A percentile compares a stretch with the other conserved stretches of the same genome.
Evolutionary conservation across 768 basidiomycete genomes (phyloP).

Genomic region (Nidularia sp.): DNA sequence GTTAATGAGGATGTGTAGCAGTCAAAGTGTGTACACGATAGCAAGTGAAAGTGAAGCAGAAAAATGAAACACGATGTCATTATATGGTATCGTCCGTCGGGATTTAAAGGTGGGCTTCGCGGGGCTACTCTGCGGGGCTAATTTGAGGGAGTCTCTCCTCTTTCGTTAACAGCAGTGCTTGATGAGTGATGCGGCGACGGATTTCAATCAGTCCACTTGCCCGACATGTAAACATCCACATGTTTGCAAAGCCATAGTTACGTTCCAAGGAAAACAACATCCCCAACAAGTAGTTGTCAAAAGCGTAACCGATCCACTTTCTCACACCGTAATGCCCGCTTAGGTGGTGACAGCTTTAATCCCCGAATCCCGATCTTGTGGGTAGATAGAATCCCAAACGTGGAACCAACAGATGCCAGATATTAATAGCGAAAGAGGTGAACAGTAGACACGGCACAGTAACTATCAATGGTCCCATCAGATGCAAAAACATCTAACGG

Average conservation of each 20-base stretch:
- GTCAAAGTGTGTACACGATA: slow-evolving; percentile 9
- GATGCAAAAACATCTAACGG: too few species aligned
- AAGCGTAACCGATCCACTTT: neutral
- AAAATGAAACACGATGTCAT: slow-evolving; percentile 25
- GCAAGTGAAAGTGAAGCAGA: slow-evolving; percentile 20
- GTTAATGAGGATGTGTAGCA: slow-evolving; percentile 14
- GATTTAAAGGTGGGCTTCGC: slow-evolving; percentile 26
- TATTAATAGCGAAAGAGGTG: too few species aligned
- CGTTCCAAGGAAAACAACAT: slow-evolving; percentile 14
- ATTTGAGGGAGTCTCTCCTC: neutral
- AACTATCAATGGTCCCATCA: too few species aligned
- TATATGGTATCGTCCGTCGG: slow-evolving; percentile 25
- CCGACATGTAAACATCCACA: slow-evolving; percentile 13
- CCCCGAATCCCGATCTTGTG: slow-evolving; percentile 1
- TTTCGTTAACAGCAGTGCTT: neutral
- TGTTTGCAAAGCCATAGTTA: slow-evolving; percentile 20
- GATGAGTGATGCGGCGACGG: neutral
- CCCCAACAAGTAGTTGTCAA: slow-evolving; percentile 7
- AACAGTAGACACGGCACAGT: too few species aligned
- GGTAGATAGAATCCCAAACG: too few species aligned
- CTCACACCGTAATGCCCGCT: slow-evolving; percentile 1
- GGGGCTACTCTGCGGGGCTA: slow-evolving; percentile 8
- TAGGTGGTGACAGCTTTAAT: slow-evolving; percentile 1
- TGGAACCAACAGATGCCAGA: too few species aligned
- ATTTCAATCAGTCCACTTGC: slow-evolving; percentile 4